These are phyloP conservation scores for Salix koriyanagi DNA, from an alignment of 345 rosid genomes.

Conservation along the genomic window DNA sequence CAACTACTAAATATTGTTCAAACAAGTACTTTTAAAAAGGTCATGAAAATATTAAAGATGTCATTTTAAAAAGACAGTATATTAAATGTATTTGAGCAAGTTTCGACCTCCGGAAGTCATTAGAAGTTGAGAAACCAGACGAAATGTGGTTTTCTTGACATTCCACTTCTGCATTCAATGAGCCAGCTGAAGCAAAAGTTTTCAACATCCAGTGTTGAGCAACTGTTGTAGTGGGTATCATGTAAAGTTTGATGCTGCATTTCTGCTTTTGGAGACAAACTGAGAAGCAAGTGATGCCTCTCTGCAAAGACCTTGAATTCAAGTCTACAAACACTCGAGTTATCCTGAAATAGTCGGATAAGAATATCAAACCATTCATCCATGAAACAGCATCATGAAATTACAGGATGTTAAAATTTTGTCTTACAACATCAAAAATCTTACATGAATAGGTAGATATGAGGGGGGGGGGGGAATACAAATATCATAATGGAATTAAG, in stretches of 20 bases:
- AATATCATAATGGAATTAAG: neutral
- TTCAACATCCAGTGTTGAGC: constrained; percentile 21
- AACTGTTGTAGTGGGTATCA: constrained; percentile 23
- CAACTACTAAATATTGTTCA: neutral
- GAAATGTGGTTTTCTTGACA: constrained; percentile 21
- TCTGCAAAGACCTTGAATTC: constrained; percentile 11
- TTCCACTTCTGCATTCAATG: constrained; percentile 26
- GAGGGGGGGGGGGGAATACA: neutral
- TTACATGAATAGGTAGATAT: neutral
- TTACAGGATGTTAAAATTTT: neutral
- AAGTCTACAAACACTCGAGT: constrained; percentile 13
- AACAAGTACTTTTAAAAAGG: neutral
- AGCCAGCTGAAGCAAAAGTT: constrained; percentile 31
- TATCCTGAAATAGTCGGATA: constrained; percentile 32
- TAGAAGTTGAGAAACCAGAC: constrained; percentile 32
- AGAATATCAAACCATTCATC: neutral
- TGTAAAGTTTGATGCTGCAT: constrained; percentile 33
- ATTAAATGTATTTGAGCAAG: neutral
- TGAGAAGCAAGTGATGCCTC: constrained; percentile 22
- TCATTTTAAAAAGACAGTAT: neutral
- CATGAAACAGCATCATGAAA: neutral
- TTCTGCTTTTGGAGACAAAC: constrained; percentile 26
- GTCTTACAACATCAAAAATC: neutral
- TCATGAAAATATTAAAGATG: neutral
- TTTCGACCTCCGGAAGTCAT: constrained; percentile 41